phyloP scores from a whole-genome alignment of 2,329 filamentous ascomycete genomes.

The Aureobasidium vineae region DNA sequence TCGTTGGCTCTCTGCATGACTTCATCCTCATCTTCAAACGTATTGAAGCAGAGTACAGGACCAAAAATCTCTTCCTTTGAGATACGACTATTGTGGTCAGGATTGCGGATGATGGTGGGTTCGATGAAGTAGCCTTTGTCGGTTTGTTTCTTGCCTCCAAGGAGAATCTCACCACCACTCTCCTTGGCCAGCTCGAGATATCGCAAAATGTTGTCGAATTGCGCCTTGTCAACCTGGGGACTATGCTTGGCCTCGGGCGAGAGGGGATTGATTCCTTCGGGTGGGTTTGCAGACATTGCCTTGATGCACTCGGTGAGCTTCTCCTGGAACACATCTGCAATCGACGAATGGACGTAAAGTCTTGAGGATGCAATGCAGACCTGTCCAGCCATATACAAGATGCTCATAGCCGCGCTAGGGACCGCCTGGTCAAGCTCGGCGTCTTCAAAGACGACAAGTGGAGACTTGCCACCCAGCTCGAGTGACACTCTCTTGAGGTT shows the following conservation, averaged over 20 bases:
- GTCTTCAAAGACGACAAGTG: conserved; percentile 32
- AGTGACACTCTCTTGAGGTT: conserved; percentile 61
- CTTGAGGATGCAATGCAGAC: conserved; percentile 34
- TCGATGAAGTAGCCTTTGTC: conserved; percentile 47
- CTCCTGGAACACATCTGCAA: conserved; percentile 31
- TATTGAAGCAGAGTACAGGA: conserved; percentile 31
- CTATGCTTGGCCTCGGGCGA: background rate
- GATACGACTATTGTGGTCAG: conserved; percentile 39
- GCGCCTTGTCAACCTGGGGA: conserved; percentile 30
- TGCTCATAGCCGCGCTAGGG: conserved; percentile 4
- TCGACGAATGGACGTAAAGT: conserved; percentile 35
- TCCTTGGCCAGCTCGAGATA: conserved; percentile 35
- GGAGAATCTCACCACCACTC: conserved; percentile 32
- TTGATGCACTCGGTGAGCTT: background rate
- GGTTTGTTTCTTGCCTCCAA: conserved; percentile 31
- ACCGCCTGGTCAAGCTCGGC: conserved; percentile 24
- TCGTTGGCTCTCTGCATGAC: conserved; percentile 41
- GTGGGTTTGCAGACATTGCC: background rate
- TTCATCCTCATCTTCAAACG: conserved; percentile 40
- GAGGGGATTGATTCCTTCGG: background rate
- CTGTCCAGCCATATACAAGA: conserved; percentile 22
- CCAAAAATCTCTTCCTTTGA: conserved; percentile 36
- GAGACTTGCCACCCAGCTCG: conserved; percentile 59
- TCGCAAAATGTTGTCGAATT: conserved; percentile 36
- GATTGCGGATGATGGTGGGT: conserved; percentile 49